Conservation (phyloP, 2,329 filamentous ascomycete species). For the Tolypocladium sp. region DNA sequence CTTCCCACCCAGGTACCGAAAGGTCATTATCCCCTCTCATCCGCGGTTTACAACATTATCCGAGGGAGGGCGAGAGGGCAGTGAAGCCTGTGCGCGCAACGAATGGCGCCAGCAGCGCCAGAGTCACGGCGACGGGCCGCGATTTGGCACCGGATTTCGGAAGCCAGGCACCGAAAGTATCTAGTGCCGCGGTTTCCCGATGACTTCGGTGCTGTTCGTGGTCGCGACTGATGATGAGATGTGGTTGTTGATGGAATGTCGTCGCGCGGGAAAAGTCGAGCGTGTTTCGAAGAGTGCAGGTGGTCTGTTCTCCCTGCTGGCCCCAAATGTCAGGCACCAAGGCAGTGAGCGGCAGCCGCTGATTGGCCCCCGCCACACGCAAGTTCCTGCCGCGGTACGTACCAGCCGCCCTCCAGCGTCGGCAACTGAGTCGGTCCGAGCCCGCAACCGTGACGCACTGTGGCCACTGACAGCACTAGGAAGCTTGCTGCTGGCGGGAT, state of each 20-base stretch:
- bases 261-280: constrained; percentile 21
- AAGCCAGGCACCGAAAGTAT: constrained; percentile 9
- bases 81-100: constrained; percentile 5
- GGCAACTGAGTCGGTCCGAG: constrained; percentile 11
- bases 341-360: neutral
- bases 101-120: neutral
- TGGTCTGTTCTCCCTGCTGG: constrained; percentile 5
- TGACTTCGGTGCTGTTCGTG: constrained; percentile 10
- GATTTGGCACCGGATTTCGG: constrained; percentile 7
- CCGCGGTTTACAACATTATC: constrained; percentile 25
- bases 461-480: constrained; percentile 3
- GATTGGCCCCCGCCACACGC: neutral
- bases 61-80: constrained; percentile 12
- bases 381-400: neutral
- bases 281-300: constrained; percentile 13
- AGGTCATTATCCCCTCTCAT: constrained; percentile 12
- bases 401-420: neutral
- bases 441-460: constrained; percentile 3
- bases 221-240: constrained; percentile 14
- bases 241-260: constrained; percentile 19
- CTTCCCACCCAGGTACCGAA: constrained; percentile 9
- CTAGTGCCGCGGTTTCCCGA: constrained; percentile 14
- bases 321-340: constrained; percentile 25
- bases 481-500: constrained; percentile 1
- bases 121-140: constrained; percentile 5